These are phyloP conservation scores for Lecanosticta acicola DNA, from an alignment of 2,329 filamentous ascomycete genomes.

Conservation along the genomic window DNA sequence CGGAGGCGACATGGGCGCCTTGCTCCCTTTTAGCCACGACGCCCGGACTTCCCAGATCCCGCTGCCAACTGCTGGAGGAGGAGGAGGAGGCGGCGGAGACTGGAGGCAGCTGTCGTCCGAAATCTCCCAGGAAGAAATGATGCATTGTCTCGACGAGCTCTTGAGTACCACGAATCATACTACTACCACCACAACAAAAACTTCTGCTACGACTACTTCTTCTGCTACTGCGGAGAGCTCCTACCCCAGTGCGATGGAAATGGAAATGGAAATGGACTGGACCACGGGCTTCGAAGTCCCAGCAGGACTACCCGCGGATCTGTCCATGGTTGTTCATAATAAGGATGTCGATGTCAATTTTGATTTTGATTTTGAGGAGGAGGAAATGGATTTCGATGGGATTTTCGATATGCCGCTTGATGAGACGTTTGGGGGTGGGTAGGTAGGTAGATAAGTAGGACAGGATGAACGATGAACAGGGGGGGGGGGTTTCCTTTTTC, in stretches of 20 bases:
- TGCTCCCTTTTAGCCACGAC: slow-evolving; percentile 25
- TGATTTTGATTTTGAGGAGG: slow-evolving; percentile 8
- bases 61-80: slow-evolving; percentile 1
- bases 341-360: slow-evolving; percentile 22
- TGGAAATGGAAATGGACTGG: slow-evolving; percentile 8
- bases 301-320: slow-evolving; percentile 10
- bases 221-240: not conserved
- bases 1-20: slow-evolving; percentile 18
- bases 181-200: not conserved
- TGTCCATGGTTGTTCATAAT: too few species aligned
- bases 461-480: too few species aligned
- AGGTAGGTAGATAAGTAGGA: slow-evolving; percentile 1
- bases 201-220: not conserved
- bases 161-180: slow-evolving; percentile 21
- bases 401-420: slow-evolving; percentile 27
- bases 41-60: slow-evolving; percentile 16
- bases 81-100: too few species aligned
- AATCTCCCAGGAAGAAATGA: slow-evolving; percentile 16
- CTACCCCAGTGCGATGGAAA: not conserved
- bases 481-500: too few species aligned
- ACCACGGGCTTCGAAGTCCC: slow-evolving; percentile 1
- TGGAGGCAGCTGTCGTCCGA: slow-evolving; percentile 9
- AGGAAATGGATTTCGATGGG: slow-evolving; percentile 14
- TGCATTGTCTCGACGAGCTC: slow-evolving; percentile 21
- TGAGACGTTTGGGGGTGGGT: slow-evolving; percentile 10